phyloP scores from a whole-genome alignment of 2,329 filamentous ascomycete species.

The Penicillium sp. region DNA sequence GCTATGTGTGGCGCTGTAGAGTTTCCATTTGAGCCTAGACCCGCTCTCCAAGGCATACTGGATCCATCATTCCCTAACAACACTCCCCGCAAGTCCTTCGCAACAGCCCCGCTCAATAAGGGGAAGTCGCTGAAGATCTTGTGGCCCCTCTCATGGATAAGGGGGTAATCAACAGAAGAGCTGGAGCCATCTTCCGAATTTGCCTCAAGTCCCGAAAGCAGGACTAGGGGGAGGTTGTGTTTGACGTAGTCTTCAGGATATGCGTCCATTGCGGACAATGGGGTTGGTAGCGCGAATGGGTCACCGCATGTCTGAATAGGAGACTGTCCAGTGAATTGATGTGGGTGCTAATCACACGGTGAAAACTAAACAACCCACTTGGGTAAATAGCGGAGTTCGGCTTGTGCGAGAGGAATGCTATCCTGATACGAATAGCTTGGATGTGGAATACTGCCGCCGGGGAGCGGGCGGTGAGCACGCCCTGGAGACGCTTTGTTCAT shows the following conservation, averaged over 20 bases:
- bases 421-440: background rate
- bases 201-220: constrained; percentile 71
- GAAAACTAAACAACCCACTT: background rate
- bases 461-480: constrained; percentile 2
- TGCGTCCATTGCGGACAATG: constrained; percentile 45
- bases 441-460: constrained; percentile 3
- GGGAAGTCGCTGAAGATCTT: constrained; percentile 70
- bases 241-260: constrained; percentile 67
- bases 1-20: constrained; percentile 45
- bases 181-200: constrained; percentile 33
- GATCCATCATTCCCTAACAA: constrained; percentile 66
- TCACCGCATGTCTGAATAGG: constrained; percentile 35
- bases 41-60: constrained; percentile 64
- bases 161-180: constrained; percentile 43
- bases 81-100: constrained; percentile 62
- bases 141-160: constrained; percentile 56
- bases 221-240: constrained; percentile 81
- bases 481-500: background rate
- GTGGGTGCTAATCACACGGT: background rate
- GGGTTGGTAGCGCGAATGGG: constrained; percentile 16
- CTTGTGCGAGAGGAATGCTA: background rate
- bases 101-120: constrained; percentile 62
- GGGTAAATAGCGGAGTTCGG: background rate
- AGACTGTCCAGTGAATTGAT: background rate
- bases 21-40: constrained; percentile 48